Evolutionary conservation across 768 basidiomycete species (phyloP).

Genomic region (Pleurotus platypus): DNA sequence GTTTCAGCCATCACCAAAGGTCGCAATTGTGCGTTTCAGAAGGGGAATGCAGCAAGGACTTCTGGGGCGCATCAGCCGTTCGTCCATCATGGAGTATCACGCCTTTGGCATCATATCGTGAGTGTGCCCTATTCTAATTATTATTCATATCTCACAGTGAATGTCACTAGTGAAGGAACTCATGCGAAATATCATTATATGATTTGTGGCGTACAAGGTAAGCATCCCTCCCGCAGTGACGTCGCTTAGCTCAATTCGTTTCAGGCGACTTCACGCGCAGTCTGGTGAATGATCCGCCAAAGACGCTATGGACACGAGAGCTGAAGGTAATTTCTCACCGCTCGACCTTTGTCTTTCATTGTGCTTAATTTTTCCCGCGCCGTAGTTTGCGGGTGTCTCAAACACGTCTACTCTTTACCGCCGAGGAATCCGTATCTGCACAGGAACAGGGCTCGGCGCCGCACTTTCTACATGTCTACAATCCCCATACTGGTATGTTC

Average conservation of each 20-base stretch:
- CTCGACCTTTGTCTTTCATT: neutral
- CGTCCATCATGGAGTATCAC: slow-evolving; percentile 76
- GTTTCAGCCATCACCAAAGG: slow-evolving; percentile 70
- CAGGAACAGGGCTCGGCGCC: slow-evolving; percentile 78
- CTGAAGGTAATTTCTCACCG: slow-evolving; percentile 52
- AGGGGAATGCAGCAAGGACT: slow-evolving; percentile 85
- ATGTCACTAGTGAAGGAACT: slow-evolving; percentile 47
- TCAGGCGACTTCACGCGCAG: slow-evolving; percentile 72
- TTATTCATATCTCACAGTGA: neutral
- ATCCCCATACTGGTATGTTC: slow-evolving; percentile 61
- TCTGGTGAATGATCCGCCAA: slow-evolving; percentile 68
- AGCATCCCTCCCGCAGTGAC: neutral
- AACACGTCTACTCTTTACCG: slow-evolving; percentile 79
- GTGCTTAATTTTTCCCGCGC: neutral
- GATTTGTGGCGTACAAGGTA: slow-evolving; percentile 75
- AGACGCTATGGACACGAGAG: slow-evolving; percentile 73
- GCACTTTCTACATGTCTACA: slow-evolving; percentile 79
- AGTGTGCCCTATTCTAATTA: slow-evolving; percentile 23
- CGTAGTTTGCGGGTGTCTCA: slow-evolving; percentile 74
- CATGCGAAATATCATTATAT: slow-evolving; percentile 78
- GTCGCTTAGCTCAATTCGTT: slow-evolving; percentile 1
- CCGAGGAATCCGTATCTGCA: slow-evolving; percentile 78
- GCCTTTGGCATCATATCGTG: slow-evolving; percentile 79
- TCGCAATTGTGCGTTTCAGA: slow-evolving; percentile 73
- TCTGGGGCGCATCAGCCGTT: slow-evolving; percentile 69